Percentiles rank a stretch among this genome's conserved stretches.
Evolutionary conservation across 2,329 filamentous ascomycete species (phyloP).

Genomic region (Mariannaea sp.): DNA sequence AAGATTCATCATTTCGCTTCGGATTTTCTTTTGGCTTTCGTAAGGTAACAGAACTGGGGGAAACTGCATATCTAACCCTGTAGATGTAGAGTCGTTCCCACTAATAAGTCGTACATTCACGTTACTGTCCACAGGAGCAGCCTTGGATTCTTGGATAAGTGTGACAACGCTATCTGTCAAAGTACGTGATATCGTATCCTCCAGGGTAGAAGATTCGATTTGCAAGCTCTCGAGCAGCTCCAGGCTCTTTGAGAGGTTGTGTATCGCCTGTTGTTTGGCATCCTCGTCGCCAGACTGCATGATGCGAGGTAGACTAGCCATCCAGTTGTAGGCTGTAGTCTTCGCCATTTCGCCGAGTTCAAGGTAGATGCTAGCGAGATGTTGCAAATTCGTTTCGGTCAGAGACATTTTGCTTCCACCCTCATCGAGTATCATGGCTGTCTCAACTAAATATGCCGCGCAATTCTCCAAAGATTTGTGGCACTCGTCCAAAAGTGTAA

Average conservation of each 20-base stretch:
- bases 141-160: conserved; percentile 37
- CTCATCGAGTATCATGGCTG: conserved; percentile 70
- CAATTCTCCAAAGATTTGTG: conserved; percentile 72
- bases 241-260: conserved; percentile 76
- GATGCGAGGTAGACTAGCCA: conserved; percentile 75
- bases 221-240: conserved; percentile 66
- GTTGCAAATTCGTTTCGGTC: conserved; percentile 58
- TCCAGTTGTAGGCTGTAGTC: conserved; percentile 77
- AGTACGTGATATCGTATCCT: conserved; percentile 68
- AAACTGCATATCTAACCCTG: conserved; percentile 49
- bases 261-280: conserved; percentile 72
- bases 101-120: conserved; percentile 39
- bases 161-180: conserved; percentile 75
- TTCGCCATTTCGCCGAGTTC: conserved; percentile 69
- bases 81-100: conserved; percentile 17
- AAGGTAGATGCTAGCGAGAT: conserved; percentile 66
- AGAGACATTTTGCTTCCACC: conserved; percentile 48
- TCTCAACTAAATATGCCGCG: conserved; percentile 76
- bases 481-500: conserved; percentile 79
- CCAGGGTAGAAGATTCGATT: conserved; percentile 67
- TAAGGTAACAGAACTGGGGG: conserved; percentile 65
- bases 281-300: conserved; percentile 85
- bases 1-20: conserved; percentile 62
- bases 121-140: conserved; percentile 15
- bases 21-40: conserved; percentile 68